Evolutionary conservation across 2,329 filamentous ascomycete genomes (phyloP).

Genomic region (Cercospora canescens): DNA sequence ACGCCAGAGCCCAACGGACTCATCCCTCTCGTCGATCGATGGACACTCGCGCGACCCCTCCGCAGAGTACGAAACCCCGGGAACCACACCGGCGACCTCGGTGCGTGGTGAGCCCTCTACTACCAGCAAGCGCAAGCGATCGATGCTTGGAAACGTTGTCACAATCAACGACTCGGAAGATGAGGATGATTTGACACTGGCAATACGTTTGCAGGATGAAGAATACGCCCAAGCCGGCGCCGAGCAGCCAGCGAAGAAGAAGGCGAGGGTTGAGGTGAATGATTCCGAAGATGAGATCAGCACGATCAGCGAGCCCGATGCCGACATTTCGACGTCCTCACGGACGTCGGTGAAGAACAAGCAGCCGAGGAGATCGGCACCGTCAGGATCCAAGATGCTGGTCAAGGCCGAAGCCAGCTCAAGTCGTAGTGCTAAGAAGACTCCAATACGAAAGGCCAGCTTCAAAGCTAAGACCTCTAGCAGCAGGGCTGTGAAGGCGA

Average conservation of each 20-base stretch:
- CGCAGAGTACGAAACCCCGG: constrained; percentile 61
- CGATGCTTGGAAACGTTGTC: constrained; percentile 27
- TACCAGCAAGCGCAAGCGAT: constrained; percentile 35
- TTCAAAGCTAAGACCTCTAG: constrained; percentile 28
- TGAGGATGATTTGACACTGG: constrained; percentile 34
- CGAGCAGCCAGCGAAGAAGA: constrained; percentile 28
- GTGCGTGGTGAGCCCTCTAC: constrained; percentile 30
- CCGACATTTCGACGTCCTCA: constrained; percentile 16
- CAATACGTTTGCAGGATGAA: constrained; percentile 37
- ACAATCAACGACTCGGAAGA: constrained; percentile 31
- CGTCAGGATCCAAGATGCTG: constrained; percentile 9
- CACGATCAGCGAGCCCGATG: constrained; percentile 33
- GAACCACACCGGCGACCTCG: constrained; percentile 58
- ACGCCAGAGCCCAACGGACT: constrained; percentile 24
- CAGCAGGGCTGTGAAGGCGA: constrained; percentile 28
- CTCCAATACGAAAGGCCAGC: constrained; percentile 25
- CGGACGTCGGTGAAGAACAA: background rate
- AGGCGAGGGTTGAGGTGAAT: constrained; percentile 27
- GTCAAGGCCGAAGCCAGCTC: constrained; percentile 19
- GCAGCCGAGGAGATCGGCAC: background rate
- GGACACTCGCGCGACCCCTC: constrained; percentile 42
- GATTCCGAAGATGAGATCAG: constrained; percentile 34
- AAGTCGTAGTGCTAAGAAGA: constrained; percentile 21
- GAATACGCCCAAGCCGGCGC: constrained; percentile 32
- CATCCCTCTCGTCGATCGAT: constrained; percentile 24